Conservation (phyloP, 257 asterid species). For the Eustoma russellianum region DNA sequence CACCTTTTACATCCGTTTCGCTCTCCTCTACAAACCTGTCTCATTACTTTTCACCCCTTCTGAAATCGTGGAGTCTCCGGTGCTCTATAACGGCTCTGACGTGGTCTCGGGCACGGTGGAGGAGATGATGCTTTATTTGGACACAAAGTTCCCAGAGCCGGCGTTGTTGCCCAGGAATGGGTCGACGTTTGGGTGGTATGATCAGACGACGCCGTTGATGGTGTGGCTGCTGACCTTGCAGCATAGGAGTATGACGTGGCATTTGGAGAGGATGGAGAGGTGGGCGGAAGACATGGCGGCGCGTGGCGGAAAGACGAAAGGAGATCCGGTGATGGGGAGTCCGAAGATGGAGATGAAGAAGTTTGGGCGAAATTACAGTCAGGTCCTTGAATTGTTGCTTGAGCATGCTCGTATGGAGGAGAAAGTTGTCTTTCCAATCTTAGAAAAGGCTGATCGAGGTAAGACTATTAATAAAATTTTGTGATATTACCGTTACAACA, state of each 20-base stretch:
- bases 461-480: background rate
- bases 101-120: slow-evolving; percentile 76
- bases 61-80: slow-evolving; percentile 47
- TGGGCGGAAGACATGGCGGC: slow-evolving; percentile 82
- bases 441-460: slow-evolving; percentile 94
- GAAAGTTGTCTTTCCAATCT: slow-evolving; percentile 74
- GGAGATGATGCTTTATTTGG: slow-evolving; percentile 54
- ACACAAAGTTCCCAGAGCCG: slow-evolving; percentile 81
- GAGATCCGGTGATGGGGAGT: slow-evolving; percentile 89
- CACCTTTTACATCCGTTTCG: slow-evolving; percentile 71
- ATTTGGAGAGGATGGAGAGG: slow-evolving; percentile 84
- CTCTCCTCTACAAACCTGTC: slow-evolving; percentile 74
- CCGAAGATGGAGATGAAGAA: slow-evolving; percentile 90
- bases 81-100: slow-evolving; percentile 52
- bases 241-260: slow-evolving; percentile 85
- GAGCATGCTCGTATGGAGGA: slow-evolving; percentile 99
- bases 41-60: slow-evolving; percentile 54
- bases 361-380: slow-evolving; percentile 61
- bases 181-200: slow-evolving; percentile 61
- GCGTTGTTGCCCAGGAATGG: slow-evolving; percentile 27
- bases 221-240: slow-evolving; percentile 87
- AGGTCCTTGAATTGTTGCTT: slow-evolving; percentile 62
- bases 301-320: slow-evolving; percentile 72
- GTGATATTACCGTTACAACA: too few relatives aligned
- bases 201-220: slow-evolving; percentile 72